These are phyloP conservation scores for Choiromyces venosus DNA, from an alignment of 495 filamentous ascomycete species.

Conservation along the genomic window DNA sequence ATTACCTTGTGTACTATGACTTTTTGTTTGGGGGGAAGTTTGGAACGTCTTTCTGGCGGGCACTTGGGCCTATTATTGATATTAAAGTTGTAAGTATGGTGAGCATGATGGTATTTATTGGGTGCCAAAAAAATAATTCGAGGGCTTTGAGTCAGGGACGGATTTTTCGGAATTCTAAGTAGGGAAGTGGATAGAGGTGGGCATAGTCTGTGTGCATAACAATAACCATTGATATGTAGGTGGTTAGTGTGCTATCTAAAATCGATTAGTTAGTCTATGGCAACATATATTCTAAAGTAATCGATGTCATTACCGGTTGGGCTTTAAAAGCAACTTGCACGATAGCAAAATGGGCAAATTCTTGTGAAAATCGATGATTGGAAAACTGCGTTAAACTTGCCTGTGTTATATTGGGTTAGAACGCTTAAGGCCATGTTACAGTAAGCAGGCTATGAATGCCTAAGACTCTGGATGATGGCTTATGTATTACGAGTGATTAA, in stretches of 20 bases:
- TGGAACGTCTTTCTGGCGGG: background rate
- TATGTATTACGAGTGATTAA: background rate
- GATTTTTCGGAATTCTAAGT: background rate
- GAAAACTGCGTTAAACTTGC: background rate
- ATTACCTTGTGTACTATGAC: slow-evolving; percentile 1
- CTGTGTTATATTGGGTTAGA: background rate
- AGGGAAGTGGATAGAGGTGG: background rate
- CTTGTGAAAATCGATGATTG: background rate
- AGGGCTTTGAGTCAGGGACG: background rate
- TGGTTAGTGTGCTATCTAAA: background rate
- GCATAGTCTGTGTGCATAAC: background rate
- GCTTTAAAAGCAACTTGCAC: background rate
- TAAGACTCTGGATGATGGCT: background rate
- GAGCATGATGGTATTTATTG: background rate
- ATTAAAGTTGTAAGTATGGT: background rate
- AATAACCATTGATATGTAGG: background rate
- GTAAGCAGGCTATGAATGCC: background rate
- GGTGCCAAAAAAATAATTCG: background rate
- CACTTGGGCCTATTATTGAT: background rate
- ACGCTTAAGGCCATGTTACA: background rate
- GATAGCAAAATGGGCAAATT: background rate
- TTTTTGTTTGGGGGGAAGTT: background rate
- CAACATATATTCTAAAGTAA: background rate
- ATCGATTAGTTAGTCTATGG: background rate
- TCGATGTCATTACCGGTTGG: background rate